Percentiles rank a stretch among this genome's conserved stretches.
Evolutionary conservation across 2,329 filamentous ascomycete genomes (phyloP).

Genomic region (Penicillium sp.): DNA sequence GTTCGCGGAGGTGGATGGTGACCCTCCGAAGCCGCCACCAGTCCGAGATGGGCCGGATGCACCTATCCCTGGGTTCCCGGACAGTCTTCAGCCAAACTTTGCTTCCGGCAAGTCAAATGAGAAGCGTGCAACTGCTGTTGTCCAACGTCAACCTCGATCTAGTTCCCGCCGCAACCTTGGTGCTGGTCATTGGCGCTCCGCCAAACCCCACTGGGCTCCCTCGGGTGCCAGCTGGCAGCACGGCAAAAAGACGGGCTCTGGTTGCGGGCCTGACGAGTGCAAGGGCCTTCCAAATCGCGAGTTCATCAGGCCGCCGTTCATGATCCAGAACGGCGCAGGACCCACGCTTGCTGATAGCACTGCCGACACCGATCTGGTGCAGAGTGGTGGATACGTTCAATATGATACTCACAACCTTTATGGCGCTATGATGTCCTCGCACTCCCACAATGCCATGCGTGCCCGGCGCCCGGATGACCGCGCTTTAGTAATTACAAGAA

Average conservation of each 20-base stretch:
- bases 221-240: slow-evolving; percentile 13
- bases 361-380: slow-evolving; percentile 65
- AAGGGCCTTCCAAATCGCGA: slow-evolving; percentile 58
- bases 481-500: slow-evolving; percentile 71
- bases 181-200: slow-evolving; percentile 9
- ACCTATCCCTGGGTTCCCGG: slow-evolving; percentile 66
- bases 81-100: slow-evolving; percentile 60
- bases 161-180: slow-evolving; percentile 7
- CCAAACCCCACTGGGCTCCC: background rate
- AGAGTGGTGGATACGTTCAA: slow-evolving; percentile 60
- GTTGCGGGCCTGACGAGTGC: slow-evolving; percentile 11
- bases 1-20: slow-evolving; percentile 48
- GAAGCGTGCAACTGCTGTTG: slow-evolving; percentile 1
- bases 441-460: slow-evolving; percentile 58
- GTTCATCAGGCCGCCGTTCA: slow-evolving; percentile 63
- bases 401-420: slow-evolving; percentile 78
- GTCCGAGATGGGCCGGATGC: slow-evolving; percentile 50
- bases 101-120: slow-evolving; percentile 5
- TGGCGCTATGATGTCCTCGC: slow-evolving; percentile 54
- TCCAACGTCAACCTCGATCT: slow-evolving; percentile 8
- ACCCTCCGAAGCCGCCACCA: slow-evolving; percentile 55
- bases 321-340: slow-evolving; percentile 62
- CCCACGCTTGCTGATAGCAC: slow-evolving; percentile 53
- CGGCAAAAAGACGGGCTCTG: slow-evolving; percentile 50
- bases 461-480: slow-evolving; percentile 56